A percentile compares a stretch with the other conserved stretches of the same genome.
Conservation (phyloP, 2,329 filamentous ascomycete genomes). For the Talaromyces albobiverticillius region DNA sequence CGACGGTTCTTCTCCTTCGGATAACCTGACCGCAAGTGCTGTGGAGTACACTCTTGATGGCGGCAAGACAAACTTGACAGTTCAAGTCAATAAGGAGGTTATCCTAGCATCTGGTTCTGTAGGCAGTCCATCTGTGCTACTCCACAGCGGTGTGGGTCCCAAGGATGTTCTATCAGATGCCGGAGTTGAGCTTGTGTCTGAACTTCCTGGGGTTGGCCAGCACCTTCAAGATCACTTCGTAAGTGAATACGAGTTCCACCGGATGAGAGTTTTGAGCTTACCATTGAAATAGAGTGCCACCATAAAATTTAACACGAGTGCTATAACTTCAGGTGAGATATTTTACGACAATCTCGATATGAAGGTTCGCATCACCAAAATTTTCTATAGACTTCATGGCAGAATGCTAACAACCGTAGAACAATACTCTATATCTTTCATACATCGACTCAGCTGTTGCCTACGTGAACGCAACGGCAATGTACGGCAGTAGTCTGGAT, state of each 20-base stretch:
- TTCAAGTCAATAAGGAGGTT: conserved; percentile 28
- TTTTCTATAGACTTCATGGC: too few species aligned
- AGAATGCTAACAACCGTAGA: conserved; percentile 20
- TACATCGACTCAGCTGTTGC: conserved; percentile 28
- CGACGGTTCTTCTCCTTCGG: conserved; percentile 21
- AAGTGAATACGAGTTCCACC: neutral
- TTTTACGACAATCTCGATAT: conserved; percentile 25
- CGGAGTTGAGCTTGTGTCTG: conserved; percentile 45
- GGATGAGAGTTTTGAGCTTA: conserved; percentile 8
- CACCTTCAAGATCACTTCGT: conserved; percentile 52
- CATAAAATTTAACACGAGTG: conserved; percentile 26
- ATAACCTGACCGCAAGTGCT: conserved; percentile 27
- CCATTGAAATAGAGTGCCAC: conserved; percentile 25
- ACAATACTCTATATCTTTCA: conserved; percentile 24
- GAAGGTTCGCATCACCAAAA: conserved; percentile 21
- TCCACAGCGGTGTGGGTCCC: conserved; percentile 61
- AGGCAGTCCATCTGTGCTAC: conserved; percentile 57
- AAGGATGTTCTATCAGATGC: conserved; percentile 43
- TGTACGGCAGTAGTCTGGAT: conserved; percentile 20
- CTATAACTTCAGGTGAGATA: conserved; percentile 28
- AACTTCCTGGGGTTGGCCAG: conserved; percentile 48
- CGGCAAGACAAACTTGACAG: conserved; percentile 23
- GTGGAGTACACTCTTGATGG: conserved; percentile 32
- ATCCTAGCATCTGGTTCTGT: conserved; percentile 49
- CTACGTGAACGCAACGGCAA: conserved; percentile 23